A percentile compares a stretch with the other conserved stretches of the same genome.
These are phyloP conservation scores for Termitomyces sp. DNA, from an alignment of 768 basidiomycete genomes.

Conservation along the genomic window DNA sequence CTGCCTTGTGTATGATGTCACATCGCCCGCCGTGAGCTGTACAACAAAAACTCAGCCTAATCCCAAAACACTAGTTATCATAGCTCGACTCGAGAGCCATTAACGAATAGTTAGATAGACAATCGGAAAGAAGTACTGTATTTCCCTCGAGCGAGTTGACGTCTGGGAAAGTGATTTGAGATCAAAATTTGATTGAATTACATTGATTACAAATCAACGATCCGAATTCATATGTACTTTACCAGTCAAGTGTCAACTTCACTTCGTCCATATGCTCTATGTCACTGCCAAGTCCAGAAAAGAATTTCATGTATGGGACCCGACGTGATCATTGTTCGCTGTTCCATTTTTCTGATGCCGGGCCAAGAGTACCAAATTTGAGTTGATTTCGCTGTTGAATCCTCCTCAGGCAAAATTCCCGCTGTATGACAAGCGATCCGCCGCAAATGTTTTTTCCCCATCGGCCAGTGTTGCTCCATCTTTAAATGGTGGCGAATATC, in stretches of 20 bases:
- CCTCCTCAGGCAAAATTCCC: conserved; percentile 5
- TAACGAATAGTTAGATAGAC: too few relatives aligned
- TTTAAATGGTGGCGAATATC: not conserved
- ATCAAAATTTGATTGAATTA: not conserved
- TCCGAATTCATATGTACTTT: not conserved
- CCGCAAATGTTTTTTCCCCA: not conserved
- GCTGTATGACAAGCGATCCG: not conserved
- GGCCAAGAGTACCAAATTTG: not conserved
- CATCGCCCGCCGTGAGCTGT: not conserved
- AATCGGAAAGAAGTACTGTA: not conserved
- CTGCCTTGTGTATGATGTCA: not conserved
- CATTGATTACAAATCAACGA: not conserved
- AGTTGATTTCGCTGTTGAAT: not conserved
- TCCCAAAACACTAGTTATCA: not conserved
- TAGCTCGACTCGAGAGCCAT: not conserved
- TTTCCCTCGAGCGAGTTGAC: not conserved
- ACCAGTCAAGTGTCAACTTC: not conserved
- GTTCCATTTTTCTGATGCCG: not conserved
- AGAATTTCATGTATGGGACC: not conserved
- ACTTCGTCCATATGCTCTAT: not conserved
- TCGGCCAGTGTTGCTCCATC: not conserved
- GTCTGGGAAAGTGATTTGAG: too few relatives aligned
- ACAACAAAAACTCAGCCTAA: too few relatives aligned
- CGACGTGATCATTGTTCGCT: not conserved
- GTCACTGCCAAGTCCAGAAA: not conserved